Conservation (phyloP, 176 grass and related monocot genomes). For the Oryza coarctata region DNA sequence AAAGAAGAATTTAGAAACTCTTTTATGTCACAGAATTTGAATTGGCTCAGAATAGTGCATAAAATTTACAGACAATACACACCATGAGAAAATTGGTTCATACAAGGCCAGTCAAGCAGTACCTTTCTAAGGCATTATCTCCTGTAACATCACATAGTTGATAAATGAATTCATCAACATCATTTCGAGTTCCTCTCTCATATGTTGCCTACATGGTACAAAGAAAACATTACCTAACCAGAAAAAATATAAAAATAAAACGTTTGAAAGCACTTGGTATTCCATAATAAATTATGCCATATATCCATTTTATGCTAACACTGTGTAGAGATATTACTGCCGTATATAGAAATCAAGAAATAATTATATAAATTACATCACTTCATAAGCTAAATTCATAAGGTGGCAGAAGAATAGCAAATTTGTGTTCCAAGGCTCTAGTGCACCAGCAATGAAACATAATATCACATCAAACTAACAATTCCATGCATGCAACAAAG, state of each 20-base stretch:
- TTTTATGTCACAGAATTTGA: background rate
- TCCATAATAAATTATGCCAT: background rate
- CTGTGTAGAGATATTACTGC: background rate
- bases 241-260: slow-evolving; percentile 2
- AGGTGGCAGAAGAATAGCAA: background rate
- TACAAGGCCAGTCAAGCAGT: slow-evolving; percentile 23
- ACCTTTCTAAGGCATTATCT: slow-evolving; percentile 67
- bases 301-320: background rate
- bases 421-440: background rate
- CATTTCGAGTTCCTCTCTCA: slow-evolving; percentile 75
- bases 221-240: slow-evolving; percentile 15
- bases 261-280: background rate
- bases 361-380: background rate
- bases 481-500: background rate
- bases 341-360: background rate
- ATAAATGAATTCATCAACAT: slow-evolving; percentile 80
- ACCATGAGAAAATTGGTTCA: background rate
- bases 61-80: background rate
- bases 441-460: background rate
- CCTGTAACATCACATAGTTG: slow-evolving; percentile 77
- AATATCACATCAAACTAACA: background rate
- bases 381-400: background rate
- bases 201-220: slow-evolving; percentile 58
- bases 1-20: background rate
- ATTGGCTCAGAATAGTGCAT: background rate